Percentiles rank a stretch among this genome's conserved stretches.
Conservation (phyloP, 176 grass and related monocot genomes). For the maize (Zea mays) region Zm-B73-REFERENCE-NAM-5.0 NC_050101.1:86766001-86766500, state of each 20-base stretch:
- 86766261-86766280: not conserved
- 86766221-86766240: no score
- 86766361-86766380: not conserved
- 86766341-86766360: constrained; percentile 12
- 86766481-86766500: constrained; percentile 73
- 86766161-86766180: not conserved
- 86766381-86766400: constrained; percentile 21
- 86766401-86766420: constrained; percentile 31
- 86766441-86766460: constrained; percentile 41
- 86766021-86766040: constrained; percentile 6
- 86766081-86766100: not conserved
- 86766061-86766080: not conserved
- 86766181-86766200: not conserved
- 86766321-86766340: constrained; percentile 10
- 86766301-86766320: not conserved
- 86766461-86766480: no score
- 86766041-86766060: not conserved
- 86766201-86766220: not conserved
- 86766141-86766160: no score
- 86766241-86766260: not conserved
- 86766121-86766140: no score
- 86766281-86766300: not conserved
- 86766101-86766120: no score
- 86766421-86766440: constrained; percentile 34
- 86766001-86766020: not conserved